Base-by-base conservation (phyloP, 2,329 filamentous ascomycete genomes). In the Colletotrichum filicis region DNA sequence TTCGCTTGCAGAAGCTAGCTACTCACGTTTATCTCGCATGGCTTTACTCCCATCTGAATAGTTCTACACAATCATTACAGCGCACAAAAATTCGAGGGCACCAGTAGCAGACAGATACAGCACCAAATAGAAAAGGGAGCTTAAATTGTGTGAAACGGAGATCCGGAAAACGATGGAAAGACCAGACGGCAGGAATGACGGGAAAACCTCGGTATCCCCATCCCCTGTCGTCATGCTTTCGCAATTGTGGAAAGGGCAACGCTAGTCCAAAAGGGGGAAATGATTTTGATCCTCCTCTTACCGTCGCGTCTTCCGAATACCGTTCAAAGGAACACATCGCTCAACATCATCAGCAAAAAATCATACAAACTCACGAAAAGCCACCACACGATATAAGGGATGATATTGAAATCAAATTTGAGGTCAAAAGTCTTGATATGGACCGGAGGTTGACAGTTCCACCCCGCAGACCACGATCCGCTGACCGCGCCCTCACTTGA, bases 301-400 rank as follows among this genome's bases (percentile, higher is more conserved):
- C 22, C 63, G 55, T 74, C 73, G 66, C 73, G 73, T 75, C 71
- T 71, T 30, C 69, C 60, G 24, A 16, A 16, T 22, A 11, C 49
- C 19, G 37, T 30, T 37, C 37, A 53, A 69, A 49, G 37, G 49
- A 12, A 52, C 35, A 37, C 32, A 28, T 64, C 30, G 4, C 19
- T 24, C 46, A 26, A n/a, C 30, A 62, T n/a, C 37, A 30, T 4
- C 37, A 12, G 12, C 24, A 64, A 16, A 28, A 46, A 5, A 3
- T 12, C 5, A 3, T 4, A 3, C 9, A 9, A 49, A 12, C 11
- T 52, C 12, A 58, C 42, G 5, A 52, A 30, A 3, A 32, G 14
- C n/a, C 1, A 0, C 8, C 5, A 6, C 19, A 53, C 6, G 1
- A 19, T 8, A 6, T 1, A 26, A 9, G 9, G 42, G 19, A 24